Conservation (phyloP, 2,329 filamentous ascomycete species). For the Claviceps citrina region DNA sequence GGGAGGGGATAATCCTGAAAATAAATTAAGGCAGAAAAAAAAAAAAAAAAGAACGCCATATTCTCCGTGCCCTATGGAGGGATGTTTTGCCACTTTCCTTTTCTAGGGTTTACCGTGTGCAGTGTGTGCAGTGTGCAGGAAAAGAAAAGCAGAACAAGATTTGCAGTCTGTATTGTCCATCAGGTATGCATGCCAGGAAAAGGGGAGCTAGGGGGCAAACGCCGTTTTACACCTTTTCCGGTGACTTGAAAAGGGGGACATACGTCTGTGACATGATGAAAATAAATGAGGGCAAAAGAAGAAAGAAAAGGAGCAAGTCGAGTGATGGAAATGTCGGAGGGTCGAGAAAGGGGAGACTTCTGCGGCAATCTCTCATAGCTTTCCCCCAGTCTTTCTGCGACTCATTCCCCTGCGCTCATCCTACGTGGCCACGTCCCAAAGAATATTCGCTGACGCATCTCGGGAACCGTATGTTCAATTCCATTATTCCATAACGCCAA, state of each 20-base stretch:
- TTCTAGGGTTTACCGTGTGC: not conserved
- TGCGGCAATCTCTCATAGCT: not conserved
- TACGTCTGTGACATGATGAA: no score
- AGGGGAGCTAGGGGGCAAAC: no score
- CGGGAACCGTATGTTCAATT: no score
- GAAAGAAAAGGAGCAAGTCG: not conserved
- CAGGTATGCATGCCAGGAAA: not conserved
- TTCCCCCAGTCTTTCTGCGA: not conserved
- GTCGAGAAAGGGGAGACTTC: not conserved
- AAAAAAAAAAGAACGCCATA: not conserved
- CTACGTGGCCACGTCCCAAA: no score
- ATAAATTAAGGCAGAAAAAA: not conserved
- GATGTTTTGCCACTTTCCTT: slow-evolving; percentile 1
- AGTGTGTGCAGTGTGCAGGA: not conserved
- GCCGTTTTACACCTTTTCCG: no score
- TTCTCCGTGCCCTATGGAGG: not conserved
- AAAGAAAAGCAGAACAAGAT: not conserved
- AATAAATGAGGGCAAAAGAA: not conserved
- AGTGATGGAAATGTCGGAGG: no score
- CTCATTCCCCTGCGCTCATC: no score
- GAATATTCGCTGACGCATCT: no score
- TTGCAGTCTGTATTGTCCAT: not conserved
- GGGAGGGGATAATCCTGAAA: no score
- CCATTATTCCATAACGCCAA: no score
- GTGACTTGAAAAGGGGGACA: no score